Conservation (phyloP, 2,329 filamentous ascomycete genomes). For the Amauroascus niger region DNA sequence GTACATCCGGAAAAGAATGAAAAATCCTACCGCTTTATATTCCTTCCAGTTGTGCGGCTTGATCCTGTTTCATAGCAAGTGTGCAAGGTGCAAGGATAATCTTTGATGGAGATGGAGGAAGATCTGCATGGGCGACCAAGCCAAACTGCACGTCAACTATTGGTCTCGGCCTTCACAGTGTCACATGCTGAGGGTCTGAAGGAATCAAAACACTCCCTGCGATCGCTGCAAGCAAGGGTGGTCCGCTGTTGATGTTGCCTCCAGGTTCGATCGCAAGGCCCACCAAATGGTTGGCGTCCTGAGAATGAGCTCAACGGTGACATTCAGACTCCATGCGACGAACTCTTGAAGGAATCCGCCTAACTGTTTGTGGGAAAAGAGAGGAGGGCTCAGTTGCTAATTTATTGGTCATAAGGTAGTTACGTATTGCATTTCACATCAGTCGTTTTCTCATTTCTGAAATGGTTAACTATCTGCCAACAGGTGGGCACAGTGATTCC, state of each 20-base stretch:
- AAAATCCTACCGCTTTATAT: too few relatives aligned
- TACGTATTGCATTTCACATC: constrained; percentile 9
- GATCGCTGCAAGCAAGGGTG: not conserved
- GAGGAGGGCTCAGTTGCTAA: too few relatives aligned
- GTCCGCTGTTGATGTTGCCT: too few relatives aligned
- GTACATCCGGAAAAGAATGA: too few relatives aligned
- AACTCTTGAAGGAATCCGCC: not conserved
- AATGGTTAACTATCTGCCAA: not conserved
- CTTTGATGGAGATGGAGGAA: too few relatives aligned
- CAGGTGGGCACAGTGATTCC: not conserved
- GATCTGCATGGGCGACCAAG: not conserved
- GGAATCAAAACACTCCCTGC: not conserved
- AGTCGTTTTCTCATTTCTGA: constrained; percentile 9
- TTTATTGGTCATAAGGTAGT: constrained; percentile 2
- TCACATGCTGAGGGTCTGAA: not conserved
- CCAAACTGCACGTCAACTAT: too few relatives aligned
- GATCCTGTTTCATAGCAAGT: too few relatives aligned
- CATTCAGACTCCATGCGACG: not conserved
- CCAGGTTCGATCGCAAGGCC: not conserved
- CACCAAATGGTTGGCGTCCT: too few relatives aligned
- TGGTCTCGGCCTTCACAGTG: too few relatives aligned
- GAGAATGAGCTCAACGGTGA: too few relatives aligned
- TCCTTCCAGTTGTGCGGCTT: too few relatives aligned
- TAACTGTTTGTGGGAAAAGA: not conserved
- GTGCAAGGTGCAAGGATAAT: too few relatives aligned